phyloP scores from a whole-genome alignment of 202 grass and related monocot species.

The Carex arenaria region DNA sequence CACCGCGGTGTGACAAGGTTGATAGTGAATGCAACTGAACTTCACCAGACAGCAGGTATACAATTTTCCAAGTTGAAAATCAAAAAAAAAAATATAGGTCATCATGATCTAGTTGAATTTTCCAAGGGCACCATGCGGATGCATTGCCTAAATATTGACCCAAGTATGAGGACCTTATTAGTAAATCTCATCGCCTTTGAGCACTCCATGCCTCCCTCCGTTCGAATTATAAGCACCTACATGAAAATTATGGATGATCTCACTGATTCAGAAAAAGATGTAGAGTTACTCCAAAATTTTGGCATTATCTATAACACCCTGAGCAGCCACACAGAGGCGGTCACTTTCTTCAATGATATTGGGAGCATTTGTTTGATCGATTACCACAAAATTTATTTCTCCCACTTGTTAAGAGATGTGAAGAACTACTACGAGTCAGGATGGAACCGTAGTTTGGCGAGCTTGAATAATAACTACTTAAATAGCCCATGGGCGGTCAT shows the following conservation, averaged over 20 bases:
- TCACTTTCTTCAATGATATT: constrained; percentile 37
- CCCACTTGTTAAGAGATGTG: constrained; percentile 26
- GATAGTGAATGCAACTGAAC: background rate
- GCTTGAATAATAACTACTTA: too few species aligned
- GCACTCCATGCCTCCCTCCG: constrained; percentile 14
- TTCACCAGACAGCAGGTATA: background rate
- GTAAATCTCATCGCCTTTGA: constrained; percentile 50
- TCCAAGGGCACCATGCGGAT: constrained; percentile 34
- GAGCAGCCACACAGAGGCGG: background rate
- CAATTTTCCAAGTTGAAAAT: background rate
- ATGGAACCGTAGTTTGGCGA: too few species aligned
- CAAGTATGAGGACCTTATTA: constrained; percentile 24
- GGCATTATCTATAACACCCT: background rate
- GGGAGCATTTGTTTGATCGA: constrained; percentile 31
- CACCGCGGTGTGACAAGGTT: too few species aligned
- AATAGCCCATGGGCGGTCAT: too few species aligned
- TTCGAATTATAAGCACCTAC: constrained; percentile 24
- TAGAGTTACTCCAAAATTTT: constrained; percentile 25
- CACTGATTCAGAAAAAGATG: constrained; percentile 30
- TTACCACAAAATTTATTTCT: constrained; percentile 23
- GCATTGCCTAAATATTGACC: constrained; percentile 41
- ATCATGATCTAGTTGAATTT: constrained; percentile 7
- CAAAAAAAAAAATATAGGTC: too few species aligned
- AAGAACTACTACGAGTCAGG: background rate
- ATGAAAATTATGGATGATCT: constrained; percentile 40